phyloP scores from a whole-genome alignment of 768 basidiomycete genomes.

The Inosperma sp. region DNA sequence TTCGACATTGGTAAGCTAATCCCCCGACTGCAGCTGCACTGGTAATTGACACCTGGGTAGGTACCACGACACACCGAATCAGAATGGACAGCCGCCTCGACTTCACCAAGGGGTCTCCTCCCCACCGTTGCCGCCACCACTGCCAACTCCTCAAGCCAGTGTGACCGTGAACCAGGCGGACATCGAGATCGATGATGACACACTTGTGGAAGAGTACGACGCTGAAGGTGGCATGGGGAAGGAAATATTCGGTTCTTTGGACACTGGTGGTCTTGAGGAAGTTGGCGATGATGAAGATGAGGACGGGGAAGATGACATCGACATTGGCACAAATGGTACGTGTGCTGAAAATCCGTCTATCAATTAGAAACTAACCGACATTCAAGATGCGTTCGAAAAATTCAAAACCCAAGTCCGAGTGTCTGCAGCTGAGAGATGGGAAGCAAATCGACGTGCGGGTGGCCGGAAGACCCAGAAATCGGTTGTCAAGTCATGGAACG shows the following conservation, averaged over 20 bases:
- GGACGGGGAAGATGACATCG: neutral
- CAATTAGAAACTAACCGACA: neutral
- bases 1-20: neutral
- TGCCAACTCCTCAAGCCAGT: neutral
- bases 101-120: too few relatives aligned
- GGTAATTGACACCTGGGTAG: neutral
- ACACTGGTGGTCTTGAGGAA: neutral
- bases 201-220: neutral
- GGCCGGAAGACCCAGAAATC: conserved; percentile 24
- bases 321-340: neutral
- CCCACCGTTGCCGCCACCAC: neutral
- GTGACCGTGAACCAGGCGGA: neutral
- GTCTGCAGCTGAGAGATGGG: conserved; percentile 18
- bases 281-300: neutral
- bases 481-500: conserved; percentile 20
- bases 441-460: conserved; percentile 22
- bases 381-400: conserved; percentile 5
- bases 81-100: neutral
- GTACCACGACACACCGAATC: neutral
- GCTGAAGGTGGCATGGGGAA: neutral
- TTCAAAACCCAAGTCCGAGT: conserved; percentile 15
- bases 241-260: neutral
- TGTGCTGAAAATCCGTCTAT: neutral
- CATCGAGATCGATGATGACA: neutral
- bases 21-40: neutral